Evolutionary conservation across 495 filamentous ascomycete genomes (phyloP).

Genomic region (Sordaria brevicollis): DNA sequence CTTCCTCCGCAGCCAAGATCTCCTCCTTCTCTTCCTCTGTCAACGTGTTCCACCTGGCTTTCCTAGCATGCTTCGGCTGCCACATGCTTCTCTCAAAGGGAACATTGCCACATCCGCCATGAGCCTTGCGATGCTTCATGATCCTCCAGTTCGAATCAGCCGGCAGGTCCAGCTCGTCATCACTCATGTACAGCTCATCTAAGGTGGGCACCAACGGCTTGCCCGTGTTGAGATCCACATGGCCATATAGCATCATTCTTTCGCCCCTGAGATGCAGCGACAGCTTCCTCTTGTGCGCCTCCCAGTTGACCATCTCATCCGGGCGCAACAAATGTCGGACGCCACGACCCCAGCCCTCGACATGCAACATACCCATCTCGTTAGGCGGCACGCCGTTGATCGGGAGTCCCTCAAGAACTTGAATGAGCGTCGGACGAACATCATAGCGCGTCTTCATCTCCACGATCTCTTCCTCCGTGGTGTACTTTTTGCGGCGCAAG

Average conservation of each 20-base stretch:
- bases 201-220: constrained; percentile 24
- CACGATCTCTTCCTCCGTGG: constrained; percentile 29
- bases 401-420: not conserved
- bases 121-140: constrained; percentile 2
- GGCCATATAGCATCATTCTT: constrained; percentile 46
- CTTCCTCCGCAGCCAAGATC: constrained; percentile 13
- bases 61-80: constrained; percentile 24
- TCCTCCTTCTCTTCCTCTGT: constrained; percentile 13
- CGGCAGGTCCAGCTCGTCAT: constrained; percentile 17
- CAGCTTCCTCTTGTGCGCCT: constrained; percentile 37
- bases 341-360: constrained; percentile 41
- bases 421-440: constrained; percentile 2
- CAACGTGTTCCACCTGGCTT: constrained; percentile 21
- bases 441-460: constrained; percentile 36
- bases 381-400: constrained; percentile 39
- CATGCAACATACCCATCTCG: constrained; percentile 38
- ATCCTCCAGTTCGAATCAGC: constrained; percentile 2
- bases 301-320: constrained; percentile 46
- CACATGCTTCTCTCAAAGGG: constrained; percentile 20
- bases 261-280: constrained; percentile 32
- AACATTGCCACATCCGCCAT: constrained; percentile 22
- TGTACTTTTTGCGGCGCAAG: constrained; percentile 33
- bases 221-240: constrained; percentile 34
- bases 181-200: constrained; percentile 38
- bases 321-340: constrained; percentile 33